Percentiles rank a stretch among this genome's conserved stretches.
Evolutionary conservation across 1,284 basidiomycete species (phyloP).

Genomic region (Caloboletus firmus): DNA sequence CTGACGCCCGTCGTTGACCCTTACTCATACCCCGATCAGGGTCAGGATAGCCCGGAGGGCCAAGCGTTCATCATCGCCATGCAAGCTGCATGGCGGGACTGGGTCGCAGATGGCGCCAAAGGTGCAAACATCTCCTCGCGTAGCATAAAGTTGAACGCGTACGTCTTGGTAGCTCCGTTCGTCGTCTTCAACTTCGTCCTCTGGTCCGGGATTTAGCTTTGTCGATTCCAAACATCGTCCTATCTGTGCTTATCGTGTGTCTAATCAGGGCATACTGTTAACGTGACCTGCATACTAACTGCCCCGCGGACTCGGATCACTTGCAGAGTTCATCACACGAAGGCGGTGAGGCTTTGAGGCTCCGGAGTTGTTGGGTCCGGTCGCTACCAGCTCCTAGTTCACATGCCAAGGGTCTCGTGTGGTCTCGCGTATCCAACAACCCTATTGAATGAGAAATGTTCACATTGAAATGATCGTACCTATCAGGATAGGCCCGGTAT

Average conservation of each 20-base stretch:
- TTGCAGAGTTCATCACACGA: background rate
- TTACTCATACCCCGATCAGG: conserved; percentile 48
- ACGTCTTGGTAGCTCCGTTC: background rate
- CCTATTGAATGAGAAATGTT: too few species aligned
- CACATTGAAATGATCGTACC: too few species aligned
- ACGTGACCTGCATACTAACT: background rate
- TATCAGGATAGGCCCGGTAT: too few species aligned
- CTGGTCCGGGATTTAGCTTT: background rate
- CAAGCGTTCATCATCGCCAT: conserved; percentile 75
- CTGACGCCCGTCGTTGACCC: conserved; percentile 75
- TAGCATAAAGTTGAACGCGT: background rate
- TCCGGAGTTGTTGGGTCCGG: too few species aligned
- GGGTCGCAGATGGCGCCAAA: conserved; percentile 52
- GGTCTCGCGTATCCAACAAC: background rate
- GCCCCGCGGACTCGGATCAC: background rate
- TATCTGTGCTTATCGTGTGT: background rate
- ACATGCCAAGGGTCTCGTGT: background rate
- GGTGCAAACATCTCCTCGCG: conserved; percentile 40
- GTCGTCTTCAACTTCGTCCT: background rate
- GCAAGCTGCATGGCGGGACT: conserved; percentile 72
- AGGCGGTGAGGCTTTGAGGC: background rate
- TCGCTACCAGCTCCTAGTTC: background rate
- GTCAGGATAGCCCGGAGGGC: conserved; percentile 52
- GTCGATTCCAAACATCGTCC: background rate
- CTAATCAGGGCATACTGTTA: background rate